phyloP scores from a whole-genome alignment of 2,329 filamentous ascomycete species.

The Penicillium sp. region DNA sequence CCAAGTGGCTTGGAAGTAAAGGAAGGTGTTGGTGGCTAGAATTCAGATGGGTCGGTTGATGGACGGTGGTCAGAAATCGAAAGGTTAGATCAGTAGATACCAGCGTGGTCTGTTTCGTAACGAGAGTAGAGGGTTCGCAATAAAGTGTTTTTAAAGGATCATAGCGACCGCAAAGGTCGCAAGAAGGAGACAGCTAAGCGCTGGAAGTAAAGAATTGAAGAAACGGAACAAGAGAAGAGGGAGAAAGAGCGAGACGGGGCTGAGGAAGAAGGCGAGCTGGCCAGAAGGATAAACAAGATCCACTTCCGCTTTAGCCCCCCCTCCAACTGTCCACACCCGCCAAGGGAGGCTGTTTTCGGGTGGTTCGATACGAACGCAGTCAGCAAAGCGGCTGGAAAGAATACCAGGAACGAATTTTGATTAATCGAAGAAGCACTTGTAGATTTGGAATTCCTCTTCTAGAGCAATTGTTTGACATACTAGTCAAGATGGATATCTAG shows the following conservation, averaged over 20 bases:
- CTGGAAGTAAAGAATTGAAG: slow-evolving; percentile 12
- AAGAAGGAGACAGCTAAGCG: slow-evolving; percentile 10
- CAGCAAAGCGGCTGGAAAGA: no score
- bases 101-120: slow-evolving; percentile 5
- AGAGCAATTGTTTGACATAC: no score
- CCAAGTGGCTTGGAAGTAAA: neutral
- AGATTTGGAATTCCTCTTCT: neutral
- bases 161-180: slow-evolving; percentile 18
- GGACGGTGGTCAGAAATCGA: slow-evolving; percentile 1
- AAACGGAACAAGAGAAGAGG: slow-evolving; percentile 8
- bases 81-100: neutral
- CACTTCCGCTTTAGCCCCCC: slow-evolving; percentile 18
- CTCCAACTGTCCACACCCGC: neutral
- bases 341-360: slow-evolving; percentile 18
- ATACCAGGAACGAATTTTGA: neutral
- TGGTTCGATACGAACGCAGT: neutral
- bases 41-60: neutral
- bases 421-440: neutral
- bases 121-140: slow-evolving; percentile 12
- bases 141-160: slow-evolving; percentile 21
- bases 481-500: neutral
- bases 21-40: neutral
- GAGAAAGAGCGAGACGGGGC: slow-evolving; percentile 6
- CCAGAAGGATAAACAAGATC: slow-evolving; percentile 26
- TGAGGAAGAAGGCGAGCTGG: slow-evolving; percentile 23